phyloP scores from a whole-genome alignment of 2,329 filamentous ascomycete species.

The Paraconiothyrium sp. region DNA sequence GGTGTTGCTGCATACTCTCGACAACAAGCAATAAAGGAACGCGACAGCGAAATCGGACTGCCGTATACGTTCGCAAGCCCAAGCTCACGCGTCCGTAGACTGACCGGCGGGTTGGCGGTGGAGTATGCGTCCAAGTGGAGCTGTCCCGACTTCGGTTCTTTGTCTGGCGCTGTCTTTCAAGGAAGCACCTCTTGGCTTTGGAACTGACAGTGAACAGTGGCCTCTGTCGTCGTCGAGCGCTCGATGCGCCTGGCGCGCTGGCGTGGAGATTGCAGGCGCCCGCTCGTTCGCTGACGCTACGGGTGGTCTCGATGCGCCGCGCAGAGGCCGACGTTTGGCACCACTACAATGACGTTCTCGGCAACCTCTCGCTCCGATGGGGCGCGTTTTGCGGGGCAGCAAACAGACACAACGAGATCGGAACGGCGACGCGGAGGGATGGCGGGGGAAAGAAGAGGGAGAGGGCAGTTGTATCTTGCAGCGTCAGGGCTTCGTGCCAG shows the following conservation, averaged over 20 bases:
- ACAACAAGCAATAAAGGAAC: conserved; percentile 1
- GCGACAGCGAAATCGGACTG: conserved; percentile 13
- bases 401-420: background rate
- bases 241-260: conserved; percentile 20
- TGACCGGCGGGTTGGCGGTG: conserved; percentile 23
- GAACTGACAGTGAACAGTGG: background rate
- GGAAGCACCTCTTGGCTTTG: conserved; percentile 2
- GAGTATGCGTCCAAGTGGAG: conserved; percentile 43
- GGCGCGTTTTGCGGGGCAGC: conserved; percentile 16
- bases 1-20: conserved; percentile 36
- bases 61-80: conserved; percentile 1
- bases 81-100: conserved; percentile 22
- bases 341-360: conserved; percentile 20
- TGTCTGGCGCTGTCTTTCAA: conserved; percentile 25
- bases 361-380: conserved; percentile 11
- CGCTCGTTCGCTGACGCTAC: conserved; percentile 22
- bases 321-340: conserved; percentile 20
- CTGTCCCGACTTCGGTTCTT: conserved; percentile 43
- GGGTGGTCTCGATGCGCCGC: conserved; percentile 14
- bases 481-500: background rate
- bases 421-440: background rate
- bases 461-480: background rate
- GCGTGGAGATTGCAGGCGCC: conserved; percentile 23
- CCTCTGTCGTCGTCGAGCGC: conserved; percentile 7
- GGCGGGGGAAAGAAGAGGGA: conserved; percentile 10